Evolutionary conservation across 2,329 filamentous ascomycete species (phyloP).

Genomic region (Pseudopithomyces maydicus): DNA sequence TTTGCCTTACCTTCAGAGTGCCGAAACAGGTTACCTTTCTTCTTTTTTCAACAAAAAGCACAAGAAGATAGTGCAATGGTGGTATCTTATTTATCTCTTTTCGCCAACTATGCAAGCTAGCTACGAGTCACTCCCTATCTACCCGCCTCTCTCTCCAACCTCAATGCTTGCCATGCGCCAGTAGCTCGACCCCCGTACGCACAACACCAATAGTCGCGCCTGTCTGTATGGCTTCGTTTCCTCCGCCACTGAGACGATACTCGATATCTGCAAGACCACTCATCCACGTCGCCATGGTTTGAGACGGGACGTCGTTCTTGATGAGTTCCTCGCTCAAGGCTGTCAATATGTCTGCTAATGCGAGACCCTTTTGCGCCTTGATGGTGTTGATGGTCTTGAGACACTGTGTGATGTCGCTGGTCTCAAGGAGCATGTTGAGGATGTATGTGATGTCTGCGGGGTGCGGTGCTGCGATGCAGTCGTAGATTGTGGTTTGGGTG

Average conservation of each 20-base stretch:
- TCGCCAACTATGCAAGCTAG: neutral
- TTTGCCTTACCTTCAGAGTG: too few species aligned
- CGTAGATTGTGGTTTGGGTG: constrained; percentile 91
- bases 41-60: too few species aligned
- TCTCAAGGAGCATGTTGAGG: constrained; percentile 79
- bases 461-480: constrained; percentile 94
- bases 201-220: constrained; percentile 91
- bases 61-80: neutral
- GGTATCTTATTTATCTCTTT: constrained; percentile 1
- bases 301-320: constrained; percentile 80
- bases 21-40: too few species aligned
- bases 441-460: constrained; percentile 87
- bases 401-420: constrained; percentile 86
- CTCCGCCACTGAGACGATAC: constrained; percentile 85
- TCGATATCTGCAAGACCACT: constrained; percentile 91
- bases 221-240: constrained; percentile 86
- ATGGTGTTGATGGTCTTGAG: constrained; percentile 85
- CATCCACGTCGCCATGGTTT: constrained; percentile 90
- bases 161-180: constrained; percentile 37
- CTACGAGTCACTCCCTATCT: neutral
- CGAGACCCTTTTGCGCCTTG: constrained; percentile 83
- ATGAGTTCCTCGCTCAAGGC: constrained; percentile 81
- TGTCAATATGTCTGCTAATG: constrained; percentile 91
- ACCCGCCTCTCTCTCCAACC: neutral
- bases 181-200: constrained; percentile 80